Conservation (phyloP, 305 asterid species). For the Fraxinus latifolia region DNA sequence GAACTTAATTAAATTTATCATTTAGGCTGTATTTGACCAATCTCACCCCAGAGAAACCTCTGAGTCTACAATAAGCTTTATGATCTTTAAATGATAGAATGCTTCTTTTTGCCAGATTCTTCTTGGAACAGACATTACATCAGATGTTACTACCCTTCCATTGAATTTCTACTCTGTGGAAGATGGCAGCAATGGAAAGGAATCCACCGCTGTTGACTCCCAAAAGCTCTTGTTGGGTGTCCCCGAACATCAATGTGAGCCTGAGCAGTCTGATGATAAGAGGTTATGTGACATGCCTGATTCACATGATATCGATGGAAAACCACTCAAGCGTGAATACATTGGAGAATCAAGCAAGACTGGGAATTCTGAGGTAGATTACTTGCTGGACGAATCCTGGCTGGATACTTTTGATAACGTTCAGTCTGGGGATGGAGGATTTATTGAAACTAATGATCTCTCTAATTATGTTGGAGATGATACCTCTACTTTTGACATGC, state of each 20-base stretch:
- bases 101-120: slow-evolving; percentile 50
- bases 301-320: slow-evolving; percentile 15
- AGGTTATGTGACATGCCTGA: slow-evolving; percentile 25
- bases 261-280: slow-evolving; percentile 36
- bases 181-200: slow-evolving; percentile 43
- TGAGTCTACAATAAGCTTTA: not conserved
- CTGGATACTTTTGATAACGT: slow-evolving; percentile 39
- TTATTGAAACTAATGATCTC: slow-evolving; percentile 72
- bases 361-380: slow-evolving; percentile 25
- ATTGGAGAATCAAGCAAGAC: slow-evolving; percentile 37
- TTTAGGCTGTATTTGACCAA: not conserved
- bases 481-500: slow-evolving; percentile 44
- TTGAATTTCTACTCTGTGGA: slow-evolving; percentile 34
- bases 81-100: slow-evolving; percentile 3
- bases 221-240: slow-evolving; percentile 28
- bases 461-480: slow-evolving; percentile 41
- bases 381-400: slow-evolving; percentile 34
- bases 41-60: not conserved
- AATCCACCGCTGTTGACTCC: slow-evolving; percentile 38
- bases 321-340: slow-evolving; percentile 33
- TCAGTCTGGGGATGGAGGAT: slow-evolving; percentile 53
- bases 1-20: not conserved
- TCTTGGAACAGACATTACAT: slow-evolving; percentile 39
- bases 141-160: slow-evolving; percentile 38
- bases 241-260: slow-evolving; percentile 32